These are phyloP conservation scores for Cucurbita moschata DNA, from an alignment of 306 rosid genomes.

Conservation along the genomic window DNA sequence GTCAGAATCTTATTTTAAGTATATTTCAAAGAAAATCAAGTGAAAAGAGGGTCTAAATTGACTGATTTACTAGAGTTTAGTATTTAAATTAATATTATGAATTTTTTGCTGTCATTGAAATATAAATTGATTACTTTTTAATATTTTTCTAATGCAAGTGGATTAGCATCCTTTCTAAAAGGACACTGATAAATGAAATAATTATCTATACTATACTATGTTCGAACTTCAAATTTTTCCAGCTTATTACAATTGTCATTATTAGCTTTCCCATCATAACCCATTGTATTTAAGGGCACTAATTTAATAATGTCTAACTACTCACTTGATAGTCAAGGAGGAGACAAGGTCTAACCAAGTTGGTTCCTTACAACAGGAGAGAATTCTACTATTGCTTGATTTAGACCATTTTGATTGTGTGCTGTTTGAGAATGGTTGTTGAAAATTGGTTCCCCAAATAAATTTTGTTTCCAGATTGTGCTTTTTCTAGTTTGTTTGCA, in stretches of 20 bases:
- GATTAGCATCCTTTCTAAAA: no score
- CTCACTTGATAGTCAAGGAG: neutral
- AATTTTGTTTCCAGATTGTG: neutral
- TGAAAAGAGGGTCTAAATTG: no score
- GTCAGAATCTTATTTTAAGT: no score
- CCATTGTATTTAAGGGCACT: neutral
- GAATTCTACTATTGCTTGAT: neutral
- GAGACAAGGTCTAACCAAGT: neutral
- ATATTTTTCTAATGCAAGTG: no score
- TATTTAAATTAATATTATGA: no score
- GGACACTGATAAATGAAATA: no score
- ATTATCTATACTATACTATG: no score
- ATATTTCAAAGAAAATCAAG: no score
- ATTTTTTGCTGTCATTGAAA: no score
- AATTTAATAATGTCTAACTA: neutral
- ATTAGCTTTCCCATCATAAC: neutral
- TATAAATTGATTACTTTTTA: no score
- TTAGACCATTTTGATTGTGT: neutral
- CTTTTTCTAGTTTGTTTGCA: neutral
- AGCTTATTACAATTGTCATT: neutral
- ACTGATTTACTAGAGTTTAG: no score
- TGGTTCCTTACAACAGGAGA: neutral
- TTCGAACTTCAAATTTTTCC: neutral
- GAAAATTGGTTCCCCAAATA: neutral
- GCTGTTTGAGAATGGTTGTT: neutral